Conservation (phyloP, 495 filamentous ascomycete genomes). For the Annulohypoxylon maeteangense region DNA sequence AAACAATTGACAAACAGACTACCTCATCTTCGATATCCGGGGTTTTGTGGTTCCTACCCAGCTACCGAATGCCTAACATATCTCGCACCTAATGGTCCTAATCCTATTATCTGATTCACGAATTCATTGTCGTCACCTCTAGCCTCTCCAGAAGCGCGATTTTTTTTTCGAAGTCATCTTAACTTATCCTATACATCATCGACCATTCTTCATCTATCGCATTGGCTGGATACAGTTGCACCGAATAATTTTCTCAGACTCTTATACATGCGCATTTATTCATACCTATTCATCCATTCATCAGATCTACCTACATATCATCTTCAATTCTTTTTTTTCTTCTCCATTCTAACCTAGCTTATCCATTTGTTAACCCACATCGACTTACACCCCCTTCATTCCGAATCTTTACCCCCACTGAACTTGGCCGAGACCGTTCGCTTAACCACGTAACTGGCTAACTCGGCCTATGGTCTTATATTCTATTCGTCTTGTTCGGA, state of each 20-base stretch:
- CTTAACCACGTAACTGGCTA: constrained; percentile 21
- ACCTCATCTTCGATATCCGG: constrained; percentile 27
- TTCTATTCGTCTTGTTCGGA: constrained; percentile 39
- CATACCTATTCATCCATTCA: not conserved
- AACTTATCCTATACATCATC: not conserved
- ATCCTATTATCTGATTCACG: not conserved
- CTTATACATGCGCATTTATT: not conserved
- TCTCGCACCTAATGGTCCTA: not conserved
- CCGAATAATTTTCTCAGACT: not conserved
- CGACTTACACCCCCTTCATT: constrained; percentile 16
- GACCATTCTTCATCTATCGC: not conserved
- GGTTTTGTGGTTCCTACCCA: constrained; percentile 12
- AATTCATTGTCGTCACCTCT: constrained; percentile 3
- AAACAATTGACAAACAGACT: constrained; percentile 22
- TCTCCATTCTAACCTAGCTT: not conserved
- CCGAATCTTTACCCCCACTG: constrained; percentile 9
- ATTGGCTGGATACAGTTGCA: constrained; percentile 4
- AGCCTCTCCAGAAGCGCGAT: not conserved
- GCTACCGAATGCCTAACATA: not conserved
- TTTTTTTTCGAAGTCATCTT: not conserved
- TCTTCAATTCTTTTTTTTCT: constrained; percentile 12
- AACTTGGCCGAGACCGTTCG: constrained; percentile 29
- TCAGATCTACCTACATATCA: not conserved
- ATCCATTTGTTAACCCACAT: constrained; percentile 21
- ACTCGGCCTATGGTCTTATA: constrained; percentile 1